Conservation (phyloP, 306 rosid species). For the Cucurbita argyrosperma region DNA sequence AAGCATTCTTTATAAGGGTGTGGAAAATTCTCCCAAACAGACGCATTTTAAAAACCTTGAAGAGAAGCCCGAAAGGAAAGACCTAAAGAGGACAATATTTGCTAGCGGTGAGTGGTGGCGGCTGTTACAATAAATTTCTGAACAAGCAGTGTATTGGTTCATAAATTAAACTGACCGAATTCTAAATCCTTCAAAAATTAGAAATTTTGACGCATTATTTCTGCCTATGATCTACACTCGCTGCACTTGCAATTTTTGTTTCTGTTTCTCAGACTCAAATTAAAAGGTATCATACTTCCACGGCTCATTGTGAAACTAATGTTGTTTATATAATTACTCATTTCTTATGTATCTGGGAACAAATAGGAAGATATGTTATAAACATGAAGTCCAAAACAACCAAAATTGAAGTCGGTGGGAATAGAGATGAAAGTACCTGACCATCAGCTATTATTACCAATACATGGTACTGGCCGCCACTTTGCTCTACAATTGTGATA, state of each 20-base stretch:
- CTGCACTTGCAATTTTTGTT: neutral
- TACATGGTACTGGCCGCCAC: conserved; percentile 92
- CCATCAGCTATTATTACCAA: conserved; percentile 88
- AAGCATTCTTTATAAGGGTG: too few relatives aligned
- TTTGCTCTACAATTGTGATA: conserved; percentile 80
- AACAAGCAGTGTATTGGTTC: neutral
- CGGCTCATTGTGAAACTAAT: neutral
- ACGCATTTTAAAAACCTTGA: too few relatives aligned
- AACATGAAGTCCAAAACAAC: neutral
- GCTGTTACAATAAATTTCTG: neutral
- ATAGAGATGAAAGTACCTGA: conserved; percentile 37
- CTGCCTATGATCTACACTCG: neutral
- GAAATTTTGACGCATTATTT: neutral
- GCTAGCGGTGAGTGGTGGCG: too few relatives aligned
- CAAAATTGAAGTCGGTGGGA: conserved; percentile 1
- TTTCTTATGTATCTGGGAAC: neutral
- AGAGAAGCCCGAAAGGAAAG: too few relatives aligned
- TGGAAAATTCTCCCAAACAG: too few relatives aligned
- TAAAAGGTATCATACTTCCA: neutral
- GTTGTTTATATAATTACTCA: neutral
- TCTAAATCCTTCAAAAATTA: neutral
- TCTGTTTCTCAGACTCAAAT: neutral
- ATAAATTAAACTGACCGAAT: neutral
- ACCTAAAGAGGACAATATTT: too few relatives aligned
- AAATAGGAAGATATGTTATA: neutral